Base-by-base conservation (phyloP, 306 rosid species). In the Gastrolobium bilobum region DNA sequence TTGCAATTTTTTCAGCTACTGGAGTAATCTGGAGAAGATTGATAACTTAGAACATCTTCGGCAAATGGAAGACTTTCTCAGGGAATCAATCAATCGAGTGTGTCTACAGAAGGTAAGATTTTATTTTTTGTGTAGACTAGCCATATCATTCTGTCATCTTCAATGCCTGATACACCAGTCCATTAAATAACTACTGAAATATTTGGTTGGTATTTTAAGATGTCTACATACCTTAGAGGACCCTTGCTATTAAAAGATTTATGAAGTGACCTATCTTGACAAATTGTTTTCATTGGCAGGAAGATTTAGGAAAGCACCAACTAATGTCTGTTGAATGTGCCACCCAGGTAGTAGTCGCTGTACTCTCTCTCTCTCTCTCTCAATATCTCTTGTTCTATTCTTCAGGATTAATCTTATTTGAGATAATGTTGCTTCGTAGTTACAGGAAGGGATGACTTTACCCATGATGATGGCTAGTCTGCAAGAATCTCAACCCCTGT, bases 1-100 rank as follows among this genome's bases (percentile, higher is more conserved):
- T 70, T 50, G 52, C 68, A 73, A 69, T 11, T 73, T 81, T 26
- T 54, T 79, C 89, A 90, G 97, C 87, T 81, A 67, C 76, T 92
- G 96, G 95, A 85, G 67, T 75, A 88, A 90, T 65, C 65, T 84
- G 8, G 91, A 90, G 62, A 89, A 83, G 88, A 83, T 89, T 80
- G 51, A 86, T 33, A 75, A 80, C 80, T 70, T 87, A n/a, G 91
- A 90, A 44, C 89, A 86, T 78, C 93, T 92, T 44, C 75, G 62
- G 61, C 96, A 89, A 84, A 90, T 90, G 92, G 97, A 90, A 86
- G 87, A 86, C 52, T 79, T 71, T 4, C 82, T 92, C 39, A 79
- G 82, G 79, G 89, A 92, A 76, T 92, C 93, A 64, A 79, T 92
- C 64, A 83, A 85, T 53, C 84, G 73, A 61, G 67, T 90, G 48